Evolutionary conservation across 2,329 filamentous ascomycete species (phyloP).

Genomic region (Blumeriella jaapii): DNA sequence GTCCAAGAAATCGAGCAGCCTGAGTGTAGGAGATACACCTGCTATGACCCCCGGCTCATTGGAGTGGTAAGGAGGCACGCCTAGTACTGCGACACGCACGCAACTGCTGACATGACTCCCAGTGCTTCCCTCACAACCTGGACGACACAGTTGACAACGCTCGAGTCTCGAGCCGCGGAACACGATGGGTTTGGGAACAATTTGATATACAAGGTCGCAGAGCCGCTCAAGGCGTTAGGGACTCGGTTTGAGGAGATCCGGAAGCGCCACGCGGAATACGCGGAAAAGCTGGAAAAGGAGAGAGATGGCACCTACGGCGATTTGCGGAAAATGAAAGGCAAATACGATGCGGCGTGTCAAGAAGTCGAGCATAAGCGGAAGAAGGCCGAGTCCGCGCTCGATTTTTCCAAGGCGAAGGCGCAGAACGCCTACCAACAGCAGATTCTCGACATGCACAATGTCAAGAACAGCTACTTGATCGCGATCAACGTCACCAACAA

Average conservation of each 20-base stretch:
- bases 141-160: constrained; percentile 82
- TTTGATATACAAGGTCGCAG: constrained; percentile 68
- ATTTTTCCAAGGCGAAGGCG: constrained; percentile 75
- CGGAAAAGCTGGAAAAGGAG: constrained; percentile 79
- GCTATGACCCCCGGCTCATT: constrained; percentile 89
- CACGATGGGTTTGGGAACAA: constrained; percentile 78
- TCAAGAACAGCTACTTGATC: constrained; percentile 97
- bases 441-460: constrained; percentile 88
- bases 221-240: constrained; percentile 68
- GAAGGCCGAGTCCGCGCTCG: constrained; percentile 88
- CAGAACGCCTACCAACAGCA: constrained; percentile 89
- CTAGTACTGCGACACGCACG: constrained; percentile 1
- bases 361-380: constrained; percentile 91
- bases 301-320: constrained; percentile 75
- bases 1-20: constrained; percentile 70
- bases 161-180: constrained; percentile 79
- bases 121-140: constrained; percentile 94
- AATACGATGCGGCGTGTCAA: constrained; percentile 87
- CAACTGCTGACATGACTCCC: constrained; percentile 17
- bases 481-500: constrained; percentile 95
- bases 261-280: constrained; percentile 82
- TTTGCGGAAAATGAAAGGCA: constrained; percentile 78
- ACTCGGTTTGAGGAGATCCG: constrained; percentile 79
- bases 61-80: constrained; percentile 50
- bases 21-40: constrained; percentile 91